Evolutionary conservation across 495 filamentous ascomycete genomes (phyloP), one percentile per base, ranked within the genome.

Genomic region (Clavariopsis aquatica): DNA sequence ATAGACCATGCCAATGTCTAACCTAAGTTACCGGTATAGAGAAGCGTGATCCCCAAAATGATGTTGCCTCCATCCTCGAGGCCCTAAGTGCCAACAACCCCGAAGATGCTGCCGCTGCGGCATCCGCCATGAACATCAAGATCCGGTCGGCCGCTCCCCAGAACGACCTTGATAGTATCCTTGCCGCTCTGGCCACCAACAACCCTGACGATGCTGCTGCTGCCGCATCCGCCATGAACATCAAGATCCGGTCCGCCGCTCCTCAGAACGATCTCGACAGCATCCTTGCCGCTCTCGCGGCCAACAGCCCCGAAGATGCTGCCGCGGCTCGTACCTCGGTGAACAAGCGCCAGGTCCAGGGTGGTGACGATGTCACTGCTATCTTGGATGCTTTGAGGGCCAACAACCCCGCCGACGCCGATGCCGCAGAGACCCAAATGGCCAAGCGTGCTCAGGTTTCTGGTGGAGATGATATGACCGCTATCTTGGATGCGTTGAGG

Each of bases 31-130:
- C n/a, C n/a, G n/a, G 38, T 23, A 23, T 8, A 58, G 55, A 34
- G 41, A 27, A 23, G n/a, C 49, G 27, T 5, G 45, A 36, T 22
- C 61, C 61, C 45, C 62, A 65, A 47, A 36, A 65, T 19, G 62
- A 65, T 28, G 47, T 65, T 1, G 46, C 53, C 47, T 29, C 29
- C 49, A 65, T 65, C 54, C 49, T 65, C 46, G 62, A 26, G 3
- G 62, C 62, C 29, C 55, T 65, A 13, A 13, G 28, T 24, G 54
- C 38, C 15, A 65, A 65, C 55, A 59, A 46, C 54, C 62, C 62
- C 45, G 62, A 65, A 2, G 62, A 65, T 29, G 62, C 62, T 17
- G 49, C 22, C 36, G 62, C 62, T 17, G 62, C 62, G 3, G 17
- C 52, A 8, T 12, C 53, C 0, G 20, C 23, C 45, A 29, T 24